Evolutionary conservation across 148 eudicot genomes (phyloP), one percentile per base, ranked within the genome.

Genomic region (Nepenthes gracilis): DNA sequence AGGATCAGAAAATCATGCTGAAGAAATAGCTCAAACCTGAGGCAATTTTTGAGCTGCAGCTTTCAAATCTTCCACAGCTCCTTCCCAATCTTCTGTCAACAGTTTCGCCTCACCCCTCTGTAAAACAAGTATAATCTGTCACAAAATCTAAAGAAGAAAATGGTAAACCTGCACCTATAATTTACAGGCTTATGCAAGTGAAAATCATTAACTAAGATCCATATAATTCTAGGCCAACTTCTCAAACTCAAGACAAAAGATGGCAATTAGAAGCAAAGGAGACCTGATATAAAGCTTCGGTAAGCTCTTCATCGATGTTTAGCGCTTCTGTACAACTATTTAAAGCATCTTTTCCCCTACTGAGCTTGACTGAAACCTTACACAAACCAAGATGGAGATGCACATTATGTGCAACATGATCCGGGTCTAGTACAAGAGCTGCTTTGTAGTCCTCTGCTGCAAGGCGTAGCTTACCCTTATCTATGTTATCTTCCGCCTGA

Each of bases 101-200:
- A 87, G 83, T 69, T 90, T 90, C 40, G 92, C 97, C 81, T 90
- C 97, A 54, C 95, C 97, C 69, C 97, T 84, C 97, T 87, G 78
- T 15, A 62, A 70, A 69, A 73, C 52, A 61, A 34, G 68, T 4
- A 57, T 11, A 10, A 62, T 35, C 14, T 48, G 36, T 69, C 34
- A 81, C 33, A 62, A 23, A 63, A 58, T 14, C 5, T 40, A 2
- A 38, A 47, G 7, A 58, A 38, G 10, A 35, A 6, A 51, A 34
- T n/a, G 55, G 23, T 7, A 52, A 52, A 23, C 23, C 23, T 23
- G 23, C 14, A 52, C 55, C 6, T 23, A 48, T 6, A 48, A 33
- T 9, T 11, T 40, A 8, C 45, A 3, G 8, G 45, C 6, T 40
- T 8, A 40, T 40, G 45, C 8, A 8, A 4, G 4, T 40, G 8